Evolutionary conservation across 2,329 filamentous ascomycete genomes (phyloP).

Genomic region (Calonectria fujianensis): DNA sequence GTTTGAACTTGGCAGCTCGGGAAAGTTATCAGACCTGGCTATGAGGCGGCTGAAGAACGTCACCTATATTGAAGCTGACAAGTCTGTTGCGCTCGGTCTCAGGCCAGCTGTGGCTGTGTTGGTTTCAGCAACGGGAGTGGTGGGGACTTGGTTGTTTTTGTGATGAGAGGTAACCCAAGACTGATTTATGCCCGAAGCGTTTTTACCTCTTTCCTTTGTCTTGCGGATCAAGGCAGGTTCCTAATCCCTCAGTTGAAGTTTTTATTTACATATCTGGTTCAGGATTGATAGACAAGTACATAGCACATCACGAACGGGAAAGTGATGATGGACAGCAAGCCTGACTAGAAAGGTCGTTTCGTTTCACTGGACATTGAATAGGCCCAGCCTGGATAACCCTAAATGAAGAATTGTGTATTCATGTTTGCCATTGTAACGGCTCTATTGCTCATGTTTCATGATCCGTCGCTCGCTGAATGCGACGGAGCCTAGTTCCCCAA

Average conservation of each 20-base stretch:
- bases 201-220: constrained; percentile 35
- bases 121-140: constrained; percentile 36
- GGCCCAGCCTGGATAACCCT: constrained; percentile 47
- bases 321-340: constrained; percentile 39
- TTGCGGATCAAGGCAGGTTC: constrained; percentile 42
- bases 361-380: constrained; percentile 47
- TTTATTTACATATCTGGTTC: constrained; percentile 17
- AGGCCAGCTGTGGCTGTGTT: constrained; percentile 43
- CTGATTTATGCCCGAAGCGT: background rate
- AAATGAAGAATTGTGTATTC: constrained; percentile 52
- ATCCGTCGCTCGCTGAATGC: constrained; percentile 40
- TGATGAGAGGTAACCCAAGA: constrained; percentile 33
- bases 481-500: constrained; percentile 39
- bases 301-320: constrained; percentile 41
- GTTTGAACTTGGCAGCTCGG: constrained; percentile 66
- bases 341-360: constrained; percentile 30
- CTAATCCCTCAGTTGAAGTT: constrained; percentile 36
- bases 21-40: constrained; percentile 60
- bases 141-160: constrained; percentile 45
- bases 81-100: constrained; percentile 50
- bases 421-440: constrained; percentile 50
- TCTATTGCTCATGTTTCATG: constrained; percentile 52
- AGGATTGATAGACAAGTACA: constrained; percentile 25
- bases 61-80: constrained; percentile 60
- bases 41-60: constrained; percentile 58